A percentile compares a stretch with the other conserved stretches of the same genome.
Evolutionary conservation across 352 stramenopile species (phyloP).

Genomic region (Phytopythium delawarense): DNA sequence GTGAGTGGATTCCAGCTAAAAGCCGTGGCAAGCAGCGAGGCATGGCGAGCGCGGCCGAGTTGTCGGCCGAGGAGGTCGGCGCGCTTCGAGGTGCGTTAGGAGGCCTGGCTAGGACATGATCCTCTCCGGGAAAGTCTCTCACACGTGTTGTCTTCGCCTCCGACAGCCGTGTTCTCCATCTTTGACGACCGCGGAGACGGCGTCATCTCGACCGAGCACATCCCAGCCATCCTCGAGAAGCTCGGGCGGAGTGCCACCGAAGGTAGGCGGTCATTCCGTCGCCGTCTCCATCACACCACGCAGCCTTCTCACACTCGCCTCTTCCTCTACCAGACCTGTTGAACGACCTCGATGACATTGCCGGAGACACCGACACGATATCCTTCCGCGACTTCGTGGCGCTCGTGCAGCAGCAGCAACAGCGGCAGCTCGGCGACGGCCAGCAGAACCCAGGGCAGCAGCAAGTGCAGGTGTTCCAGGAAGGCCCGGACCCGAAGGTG

Average conservation of each 20-base stretch:
- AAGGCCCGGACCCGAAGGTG: constrained; percentile 86
- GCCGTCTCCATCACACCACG: not conserved
- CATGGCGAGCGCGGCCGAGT: constrained; percentile 15
- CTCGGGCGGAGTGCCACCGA: constrained; percentile 63
- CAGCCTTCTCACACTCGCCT: not conserved
- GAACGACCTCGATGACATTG: constrained; percentile 62
- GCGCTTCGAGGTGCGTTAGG: constrained; percentile 49
- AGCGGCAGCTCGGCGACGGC: constrained; percentile 13
- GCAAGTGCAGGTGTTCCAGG: constrained; percentile 31
- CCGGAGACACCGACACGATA: constrained; percentile 46
- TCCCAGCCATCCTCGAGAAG: constrained; percentile 73
- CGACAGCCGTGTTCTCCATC: constrained; percentile 68
- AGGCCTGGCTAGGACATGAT: not conserved
- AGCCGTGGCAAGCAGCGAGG: not conserved
- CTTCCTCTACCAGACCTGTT: constrained; percentile 38
- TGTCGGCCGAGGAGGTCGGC: constrained; percentile 71
- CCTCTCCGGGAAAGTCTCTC: not conserved
- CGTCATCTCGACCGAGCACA: constrained; percentile 56
- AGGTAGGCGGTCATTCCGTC: constrained; percentile 24
- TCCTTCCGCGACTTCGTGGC: constrained; percentile 63
- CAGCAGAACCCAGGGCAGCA: not conserved
- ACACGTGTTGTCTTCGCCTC: not conserved
- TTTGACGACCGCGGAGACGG: constrained; percentile 65
- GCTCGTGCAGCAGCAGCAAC: constrained; percentile 39
- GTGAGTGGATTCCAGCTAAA: not conserved